Base-by-base conservation (phyloP, 257 asterid genomes). In the Rhazya stricta region DNA sequence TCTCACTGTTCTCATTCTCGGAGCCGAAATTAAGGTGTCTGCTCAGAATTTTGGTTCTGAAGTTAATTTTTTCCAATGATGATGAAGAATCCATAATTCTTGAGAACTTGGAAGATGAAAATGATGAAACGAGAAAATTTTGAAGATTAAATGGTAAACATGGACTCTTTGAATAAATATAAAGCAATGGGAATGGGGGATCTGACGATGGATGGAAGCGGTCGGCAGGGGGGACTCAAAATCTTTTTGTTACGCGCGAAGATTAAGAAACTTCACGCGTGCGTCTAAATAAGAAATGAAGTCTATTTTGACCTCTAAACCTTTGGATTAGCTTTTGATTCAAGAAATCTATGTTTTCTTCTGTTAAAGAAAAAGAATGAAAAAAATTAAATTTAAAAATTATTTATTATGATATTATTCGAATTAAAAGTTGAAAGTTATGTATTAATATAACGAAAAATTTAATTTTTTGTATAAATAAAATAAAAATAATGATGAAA, bases 41-140 rank as follows among this genome's bases (percentile, higher is more conserved):
- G 76, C 75, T 68, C 6, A 92, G 75, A 73, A 95, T 78, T 69
- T 83, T 86, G 78, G 97, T 87, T 84, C 99, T 81, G 81, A 88
- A 95, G 68, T 77, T 81, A 25, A 80, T 83, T 72, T 85, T 90
- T 8, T 95, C 98, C 97, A 88, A 89, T 62, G 76, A 46, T 21
- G 76, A 46, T 43, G 61, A 57, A 51, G 39, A 53, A 1, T 45
- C 69, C 66, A 62, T 57, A 9, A 54, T 8, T 23, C 42, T 23
- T 54, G 51, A 32, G 45, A 30, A 23, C 6, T 58, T 42, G 25
- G 37, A 39, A 46, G 68, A 37, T 53, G 56, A 27, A 1, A 6
- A 29, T 42, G 67, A 36, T 67, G 27, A 46, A 7, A 6, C n/a
- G 16, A 42, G 46, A 30, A 45, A 66, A 27, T 8, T 45, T 29